Evolutionary conservation across 345 rosid species (phyloP).

Genomic region (Eucalyptus caleyi): DNA sequence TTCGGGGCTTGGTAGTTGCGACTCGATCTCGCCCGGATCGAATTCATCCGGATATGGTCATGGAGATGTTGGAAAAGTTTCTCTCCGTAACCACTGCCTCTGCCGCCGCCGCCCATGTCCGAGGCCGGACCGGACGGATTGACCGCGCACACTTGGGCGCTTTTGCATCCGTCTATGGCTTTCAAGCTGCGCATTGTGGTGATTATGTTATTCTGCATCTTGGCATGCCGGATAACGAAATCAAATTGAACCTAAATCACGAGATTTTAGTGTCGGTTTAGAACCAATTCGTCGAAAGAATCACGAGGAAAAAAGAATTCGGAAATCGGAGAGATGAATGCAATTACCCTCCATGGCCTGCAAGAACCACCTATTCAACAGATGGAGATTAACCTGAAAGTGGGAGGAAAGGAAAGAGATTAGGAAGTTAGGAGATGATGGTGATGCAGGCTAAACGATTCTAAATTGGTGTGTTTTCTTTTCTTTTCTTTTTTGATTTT

Average conservation of each 20-base stretch:
- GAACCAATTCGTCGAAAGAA: neutral
- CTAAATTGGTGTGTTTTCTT: neutral
- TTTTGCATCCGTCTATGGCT: slow-evolving; percentile 74
- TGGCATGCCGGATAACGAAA: neutral
- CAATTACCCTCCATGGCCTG: neutral
- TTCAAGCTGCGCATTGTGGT: slow-evolving; percentile 84
- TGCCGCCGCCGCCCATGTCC: slow-evolving; percentile 1
- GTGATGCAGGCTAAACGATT: neutral
- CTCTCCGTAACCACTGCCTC: slow-evolving; percentile 38
- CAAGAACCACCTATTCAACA: neutral
- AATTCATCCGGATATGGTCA: slow-evolving; percentile 52
- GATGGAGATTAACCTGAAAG: neutral
- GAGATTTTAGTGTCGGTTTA: neutral
- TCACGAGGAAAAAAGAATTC: neutral
- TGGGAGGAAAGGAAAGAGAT: neutral
- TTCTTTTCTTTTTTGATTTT: neutral
- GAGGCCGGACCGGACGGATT: slow-evolving; percentile 25
- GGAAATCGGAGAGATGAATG: neutral
- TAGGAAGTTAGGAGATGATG: neutral
- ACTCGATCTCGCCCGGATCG: slow-evolving; percentile 40
- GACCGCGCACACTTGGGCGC: slow-evolving; percentile 53
- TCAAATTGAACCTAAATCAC: neutral
- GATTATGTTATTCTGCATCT: slow-evolving; percentile 77
- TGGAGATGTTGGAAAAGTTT: slow-evolving; percentile 63
- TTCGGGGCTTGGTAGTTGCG: slow-evolving; percentile 12